These are phyloP conservation scores for Pichia sp. DNA, from an alignment of 1,139 yeast species.

Conservation along the genomic window DNA sequence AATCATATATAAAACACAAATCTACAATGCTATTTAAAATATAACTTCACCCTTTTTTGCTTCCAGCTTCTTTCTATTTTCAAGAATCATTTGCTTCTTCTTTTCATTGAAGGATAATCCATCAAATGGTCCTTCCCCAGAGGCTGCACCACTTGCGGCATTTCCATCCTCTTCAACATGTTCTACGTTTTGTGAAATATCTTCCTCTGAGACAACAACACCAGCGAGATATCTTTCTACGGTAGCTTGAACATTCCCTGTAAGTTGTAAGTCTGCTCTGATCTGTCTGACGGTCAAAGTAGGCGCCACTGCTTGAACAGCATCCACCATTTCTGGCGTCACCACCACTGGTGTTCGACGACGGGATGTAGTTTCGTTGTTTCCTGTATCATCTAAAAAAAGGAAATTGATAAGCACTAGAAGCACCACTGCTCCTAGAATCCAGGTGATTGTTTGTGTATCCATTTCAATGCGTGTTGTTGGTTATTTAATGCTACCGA, in stretches of 20 bases:
- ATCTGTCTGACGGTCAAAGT: conserved; percentile 65
- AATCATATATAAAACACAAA: not conserved
- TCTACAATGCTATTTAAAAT: not conserved
- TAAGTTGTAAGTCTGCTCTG: conserved; percentile 45
- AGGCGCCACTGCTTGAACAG: conserved; percentile 82
- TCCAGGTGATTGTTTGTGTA: conserved; percentile 5
- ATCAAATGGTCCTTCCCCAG: conserved; percentile 9
- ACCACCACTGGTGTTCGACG: conserved; percentile 8
- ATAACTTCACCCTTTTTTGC: conserved; percentile 20
- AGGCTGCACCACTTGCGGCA: too few relatives aligned
- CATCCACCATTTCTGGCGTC: conserved; percentile 74
- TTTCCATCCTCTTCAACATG: not conserved
- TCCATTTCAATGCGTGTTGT: not conserved
- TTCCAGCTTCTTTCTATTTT: conserved; percentile 41
- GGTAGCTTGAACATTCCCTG: conserved; percentile 78
- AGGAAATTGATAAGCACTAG: conserved; percentile 58
- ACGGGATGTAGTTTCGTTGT: conserved; percentile 15
- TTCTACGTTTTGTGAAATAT: not conserved
- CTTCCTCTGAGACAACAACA: conserved; percentile 6
- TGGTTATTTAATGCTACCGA: not conserved
- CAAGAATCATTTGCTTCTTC: conserved; percentile 44
- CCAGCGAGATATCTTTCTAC: conserved; percentile 67
- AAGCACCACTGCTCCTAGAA: conserved; percentile 31
- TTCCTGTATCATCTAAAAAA: conserved; percentile 30
- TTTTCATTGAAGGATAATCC: conserved; percentile 36